Evolutionary conservation across 2,329 filamentous ascomycete genomes (phyloP).

Genomic region (Arachnomyces sp.): DNA sequence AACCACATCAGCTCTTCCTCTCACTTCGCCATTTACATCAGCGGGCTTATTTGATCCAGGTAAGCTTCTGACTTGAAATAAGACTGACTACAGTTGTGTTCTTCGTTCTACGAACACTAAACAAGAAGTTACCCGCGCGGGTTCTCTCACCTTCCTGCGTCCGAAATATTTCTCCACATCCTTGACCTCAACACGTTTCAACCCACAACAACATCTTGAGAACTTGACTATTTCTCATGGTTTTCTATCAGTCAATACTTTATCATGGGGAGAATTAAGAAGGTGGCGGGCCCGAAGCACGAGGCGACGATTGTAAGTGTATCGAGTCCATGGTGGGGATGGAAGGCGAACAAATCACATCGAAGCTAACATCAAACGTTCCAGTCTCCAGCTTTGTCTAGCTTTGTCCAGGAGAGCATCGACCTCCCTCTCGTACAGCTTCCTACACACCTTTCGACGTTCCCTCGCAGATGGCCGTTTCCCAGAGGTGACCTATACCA

Average conservation of each 20-base stretch:
- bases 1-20: too few relatives aligned
- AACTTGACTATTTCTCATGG: constrained; percentile 30
- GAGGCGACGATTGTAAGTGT: constrained; percentile 43
- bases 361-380: too few relatives aligned
- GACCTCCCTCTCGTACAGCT: constrained; percentile 62
- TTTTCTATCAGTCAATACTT: constrained; percentile 26
- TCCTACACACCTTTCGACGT: constrained; percentile 66
- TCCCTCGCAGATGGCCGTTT: constrained; percentile 89
- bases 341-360: too few relatives aligned
- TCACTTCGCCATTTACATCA: too few relatives aligned
- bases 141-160: background rate
- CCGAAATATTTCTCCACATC: constrained; percentile 21
- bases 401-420: constrained; percentile 67
- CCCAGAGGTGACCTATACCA: constrained; percentile 93
- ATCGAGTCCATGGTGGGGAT: constrained; percentile 10
- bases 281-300: constrained; percentile 45
- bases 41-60: too few relatives aligned
- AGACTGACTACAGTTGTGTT: too few relatives aligned
- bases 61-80: background rate
- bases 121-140: constrained; percentile 12
- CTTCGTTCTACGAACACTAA: background rate
- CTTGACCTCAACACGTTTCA: constrained; percentile 21
- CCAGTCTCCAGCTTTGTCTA: constrained; percentile 79
- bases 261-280: constrained; percentile 48
- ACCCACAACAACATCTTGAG: constrained; percentile 22